A percentile compares a stretch with the other conserved stretches of the same genome.
phyloP scores from a whole-genome alignment of 495 filamentous ascomycete genomes.

The Jackrogersella multiformis region DNA sequence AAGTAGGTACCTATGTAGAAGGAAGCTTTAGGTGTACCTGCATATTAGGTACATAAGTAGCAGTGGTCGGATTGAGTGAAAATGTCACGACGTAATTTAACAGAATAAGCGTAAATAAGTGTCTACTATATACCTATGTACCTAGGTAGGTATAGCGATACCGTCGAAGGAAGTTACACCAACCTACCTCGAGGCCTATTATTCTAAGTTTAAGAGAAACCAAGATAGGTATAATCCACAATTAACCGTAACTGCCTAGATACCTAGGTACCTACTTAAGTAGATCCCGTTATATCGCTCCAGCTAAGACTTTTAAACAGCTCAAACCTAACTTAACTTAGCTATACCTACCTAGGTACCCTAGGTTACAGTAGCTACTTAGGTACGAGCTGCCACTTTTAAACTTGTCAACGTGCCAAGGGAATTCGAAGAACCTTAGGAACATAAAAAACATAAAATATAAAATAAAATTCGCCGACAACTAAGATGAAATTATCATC shows the following conservation, averaged over 20 bases:
- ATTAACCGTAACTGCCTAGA: slow-evolving; percentile 42
- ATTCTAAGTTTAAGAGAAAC: slow-evolving; percentile 7
- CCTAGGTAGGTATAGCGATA: slow-evolving; percentile 9
- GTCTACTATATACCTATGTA: too few species aligned
- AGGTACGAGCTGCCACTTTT: slow-evolving; percentile 8
- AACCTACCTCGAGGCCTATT: too few species aligned
- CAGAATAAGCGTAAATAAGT: slow-evolving; percentile 28
- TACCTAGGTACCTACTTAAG: too few species aligned
- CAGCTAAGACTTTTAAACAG: not conserved
- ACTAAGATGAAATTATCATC: not conserved
- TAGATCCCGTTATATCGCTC: slow-evolving; percentile 35
- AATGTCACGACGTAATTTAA: slow-evolving; percentile 38
- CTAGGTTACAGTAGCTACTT: too few species aligned
- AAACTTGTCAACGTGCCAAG: too few species aligned
- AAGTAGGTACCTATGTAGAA: too few species aligned
- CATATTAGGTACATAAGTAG: too few species aligned
- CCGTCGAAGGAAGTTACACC: slow-evolving; percentile 12
- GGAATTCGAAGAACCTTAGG: too few species aligned
- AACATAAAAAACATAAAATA: not conserved
- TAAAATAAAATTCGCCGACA: slow-evolving; percentile 15
- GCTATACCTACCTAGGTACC: slow-evolving; percentile 3
- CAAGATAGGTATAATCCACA: slow-evolving; percentile 19
- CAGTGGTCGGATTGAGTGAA: too few species aligned
- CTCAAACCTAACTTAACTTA: slow-evolving; percentile 8
- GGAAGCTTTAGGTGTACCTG: slow-evolving; percentile 33